Evolutionary conservation across 2,329 filamentous ascomycete genomes (phyloP).

Genomic region (Penicillium sp.): DNA sequence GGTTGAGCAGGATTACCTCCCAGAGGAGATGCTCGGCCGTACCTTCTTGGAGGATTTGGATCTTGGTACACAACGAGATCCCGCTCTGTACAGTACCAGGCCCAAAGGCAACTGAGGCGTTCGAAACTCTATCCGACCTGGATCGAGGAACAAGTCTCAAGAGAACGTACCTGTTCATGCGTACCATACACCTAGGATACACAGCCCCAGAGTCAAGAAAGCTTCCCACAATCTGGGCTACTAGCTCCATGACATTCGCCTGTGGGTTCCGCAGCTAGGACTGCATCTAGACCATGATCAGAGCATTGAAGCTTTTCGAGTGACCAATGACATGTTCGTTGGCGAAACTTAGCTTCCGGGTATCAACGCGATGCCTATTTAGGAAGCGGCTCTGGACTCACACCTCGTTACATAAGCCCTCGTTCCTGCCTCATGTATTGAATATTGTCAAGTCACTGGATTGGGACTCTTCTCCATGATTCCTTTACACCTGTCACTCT

Average conservation of each 20-base stretch:
- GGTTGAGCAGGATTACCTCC: slow-evolving; percentile 89
- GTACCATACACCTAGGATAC: neutral
- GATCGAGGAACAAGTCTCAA: neutral
- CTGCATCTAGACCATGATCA: neutral
- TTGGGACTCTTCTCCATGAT: neutral
- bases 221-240: neutral
- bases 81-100: slow-evolving; percentile 50
- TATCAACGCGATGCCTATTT: neutral
- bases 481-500: neutral
- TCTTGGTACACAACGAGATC: slow-evolving; percentile 76
- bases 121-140: neutral
- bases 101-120: neutral
- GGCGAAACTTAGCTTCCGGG: neutral
- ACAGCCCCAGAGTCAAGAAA: neutral
- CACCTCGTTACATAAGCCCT: neutral
- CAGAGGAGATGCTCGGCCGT: slow-evolving; percentile 69
- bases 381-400: neutral
- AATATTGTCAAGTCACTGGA: neutral
- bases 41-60: slow-evolving; percentile 78
- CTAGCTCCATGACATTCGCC: neutral
- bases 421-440: neutral
- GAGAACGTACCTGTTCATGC: neutral
- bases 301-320: neutral
- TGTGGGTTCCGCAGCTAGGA: neutral
- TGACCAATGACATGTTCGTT: neutral